phyloP scores from a whole-genome alignment of 129 eudicot species.

The Lonicera japonica region DNA sequence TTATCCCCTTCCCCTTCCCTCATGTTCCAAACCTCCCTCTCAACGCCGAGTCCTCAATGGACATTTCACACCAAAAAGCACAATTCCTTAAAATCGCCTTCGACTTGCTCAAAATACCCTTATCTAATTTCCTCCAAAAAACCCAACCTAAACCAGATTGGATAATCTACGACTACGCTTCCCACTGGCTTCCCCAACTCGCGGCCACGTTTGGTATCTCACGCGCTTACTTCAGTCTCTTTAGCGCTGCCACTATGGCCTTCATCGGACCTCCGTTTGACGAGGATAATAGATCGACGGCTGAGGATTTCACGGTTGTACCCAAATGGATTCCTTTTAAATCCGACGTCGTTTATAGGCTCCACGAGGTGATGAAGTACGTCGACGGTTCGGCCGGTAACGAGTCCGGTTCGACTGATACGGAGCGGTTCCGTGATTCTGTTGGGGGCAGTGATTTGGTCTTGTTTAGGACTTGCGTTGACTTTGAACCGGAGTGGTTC shows the following conservation, averaged over 20 bases:
- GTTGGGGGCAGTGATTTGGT: conserved; percentile 52
- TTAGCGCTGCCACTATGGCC: conserved; percentile 62
- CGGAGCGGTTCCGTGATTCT: conserved; percentile 30
- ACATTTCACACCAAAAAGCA: conserved; percentile 45
- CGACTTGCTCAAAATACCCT: conserved; percentile 39
- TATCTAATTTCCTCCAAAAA: conserved; percentile 36
- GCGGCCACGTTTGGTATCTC: conserved; percentile 37
- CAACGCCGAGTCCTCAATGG: conserved; percentile 69
- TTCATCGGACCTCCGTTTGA: conserved; percentile 54
- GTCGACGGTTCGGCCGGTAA: conserved; percentile 43
- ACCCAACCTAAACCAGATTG: conserved; percentile 51
- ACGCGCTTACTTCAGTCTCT: conserved; percentile 47
- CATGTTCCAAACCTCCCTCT: conserved; percentile 35
- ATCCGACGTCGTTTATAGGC: conserved; percentile 29
- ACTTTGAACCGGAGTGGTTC: conserved; percentile 74
- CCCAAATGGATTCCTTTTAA: conserved; percentile 63
- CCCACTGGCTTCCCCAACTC: conserved; percentile 68
- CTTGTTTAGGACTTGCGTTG: conserved; percentile 44
- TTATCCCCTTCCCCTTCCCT: conserved; percentile 49
- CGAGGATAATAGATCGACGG: conserved; percentile 27
- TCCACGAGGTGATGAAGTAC: conserved; percentile 45
- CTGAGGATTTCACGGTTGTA: conserved; percentile 51
- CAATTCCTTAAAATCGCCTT: conserved; percentile 58
- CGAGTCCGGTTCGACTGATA: conserved; percentile 59
- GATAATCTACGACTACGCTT: conserved; percentile 64